Percentiles rank a stretch among this genome's conserved stretches.
Conservation (phyloP, 2,329 filamentous ascomycete species). For the Trichoderma citrinoviride region DNA sequence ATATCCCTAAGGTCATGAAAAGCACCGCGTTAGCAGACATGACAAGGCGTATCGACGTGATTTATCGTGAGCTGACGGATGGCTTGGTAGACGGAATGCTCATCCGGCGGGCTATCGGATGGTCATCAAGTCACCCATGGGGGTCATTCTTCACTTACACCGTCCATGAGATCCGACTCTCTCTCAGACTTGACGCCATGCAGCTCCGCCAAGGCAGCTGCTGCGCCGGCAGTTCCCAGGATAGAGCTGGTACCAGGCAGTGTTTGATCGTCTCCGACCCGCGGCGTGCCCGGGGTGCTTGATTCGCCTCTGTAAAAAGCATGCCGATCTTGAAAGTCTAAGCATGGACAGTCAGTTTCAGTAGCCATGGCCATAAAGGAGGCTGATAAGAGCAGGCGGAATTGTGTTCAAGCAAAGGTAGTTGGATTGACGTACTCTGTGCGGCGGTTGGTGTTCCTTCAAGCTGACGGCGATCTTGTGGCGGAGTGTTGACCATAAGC, state of each 20-base stretch:
- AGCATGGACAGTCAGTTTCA: slow-evolving; percentile 25
- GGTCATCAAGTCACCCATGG: slow-evolving; percentile 29
- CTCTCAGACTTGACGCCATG: slow-evolving; percentile 70
- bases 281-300: slow-evolving; percentile 65
- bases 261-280: slow-evolving; percentile 66
- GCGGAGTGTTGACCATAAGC: slow-evolving; percentile 91
- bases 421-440: slow-evolving; percentile 32
- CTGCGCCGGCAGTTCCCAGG: slow-evolving; percentile 66
- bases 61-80: slow-evolving; percentile 12
- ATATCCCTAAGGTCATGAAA: slow-evolving; percentile 50
- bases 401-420: background rate
- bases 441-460: slow-evolving; percentile 35
- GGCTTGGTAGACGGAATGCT: slow-evolving; percentile 8
- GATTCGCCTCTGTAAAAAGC: slow-evolving; percentile 62
- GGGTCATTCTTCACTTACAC: slow-evolving; percentile 50
- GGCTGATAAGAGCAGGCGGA: slow-evolving; percentile 10
- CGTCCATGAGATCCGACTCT: slow-evolving; percentile 71
- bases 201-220: slow-evolving; percentile 82
- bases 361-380: background rate
- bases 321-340: slow-evolving; percentile 43
- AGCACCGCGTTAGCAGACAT: slow-evolving; percentile 1
- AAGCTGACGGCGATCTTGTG: slow-evolving; percentile 63
- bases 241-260: slow-evolving; percentile 39
- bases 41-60: background rate
- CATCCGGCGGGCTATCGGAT: slow-evolving; percentile 31